Percentiles rank a stretch among this genome's conserved stretches.
Conservation (phyloP, 441 rosid genomes). For the Kokia cookei region DNA sequence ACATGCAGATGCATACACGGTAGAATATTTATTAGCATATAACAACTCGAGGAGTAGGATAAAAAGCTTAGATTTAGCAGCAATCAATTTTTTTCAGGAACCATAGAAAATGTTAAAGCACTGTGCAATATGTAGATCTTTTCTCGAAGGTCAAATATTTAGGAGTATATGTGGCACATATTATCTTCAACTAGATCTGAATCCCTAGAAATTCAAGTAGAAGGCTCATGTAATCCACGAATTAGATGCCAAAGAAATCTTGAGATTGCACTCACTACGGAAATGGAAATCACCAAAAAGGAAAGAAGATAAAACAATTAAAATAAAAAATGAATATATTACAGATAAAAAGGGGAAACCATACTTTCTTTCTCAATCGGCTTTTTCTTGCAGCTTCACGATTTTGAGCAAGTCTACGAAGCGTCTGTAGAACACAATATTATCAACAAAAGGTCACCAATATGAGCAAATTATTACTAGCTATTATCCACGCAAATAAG, state of each 20-base stretch:
- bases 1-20: no score
- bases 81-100: no score
- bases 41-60: no score
- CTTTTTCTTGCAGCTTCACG: conserved; percentile 99
- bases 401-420: conserved; percentile 99
- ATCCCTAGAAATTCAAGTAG: neutral
- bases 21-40: no score
- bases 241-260: neutral
- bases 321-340: neutral
- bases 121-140: neutral
- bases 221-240: neutral
- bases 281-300: neutral
- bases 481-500: conserved; percentile 4
- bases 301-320: neutral
- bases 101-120: neutral
- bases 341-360: neutral
- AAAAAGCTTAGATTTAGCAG: no score
- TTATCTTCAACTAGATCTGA: neutral
- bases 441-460: conserved; percentile 19
- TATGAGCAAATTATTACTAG: neutral
- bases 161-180: neutral
- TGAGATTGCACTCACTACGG: neutral
- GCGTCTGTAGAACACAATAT: conserved; percentile 59
- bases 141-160: neutral
- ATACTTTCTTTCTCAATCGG: conserved; percentile 90